Evolutionary conservation across 2,329 filamentous ascomycete genomes (phyloP).

Genomic region (Epichloe sp.): DNA sequence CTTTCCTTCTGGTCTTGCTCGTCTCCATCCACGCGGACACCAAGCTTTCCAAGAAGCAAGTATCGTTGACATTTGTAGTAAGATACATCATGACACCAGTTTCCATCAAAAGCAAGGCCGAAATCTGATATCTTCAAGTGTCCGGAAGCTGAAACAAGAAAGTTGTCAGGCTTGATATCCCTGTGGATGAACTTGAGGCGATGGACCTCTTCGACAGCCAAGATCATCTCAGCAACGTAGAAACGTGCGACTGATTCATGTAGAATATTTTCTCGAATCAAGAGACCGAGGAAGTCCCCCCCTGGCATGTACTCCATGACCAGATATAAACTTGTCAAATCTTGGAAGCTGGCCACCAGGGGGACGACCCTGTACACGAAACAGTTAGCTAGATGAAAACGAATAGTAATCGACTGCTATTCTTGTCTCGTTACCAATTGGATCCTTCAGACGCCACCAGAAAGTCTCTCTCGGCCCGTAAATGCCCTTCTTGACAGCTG

Average conservation of each 20-base stretch:
- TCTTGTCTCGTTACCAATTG: constrained; percentile 42
- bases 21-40: constrained; percentile 63
- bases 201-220: constrained; percentile 89
- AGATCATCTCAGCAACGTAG: constrained; percentile 91
- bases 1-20: constrained; percentile 49
- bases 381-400: not conserved
- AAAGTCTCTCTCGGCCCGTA: constrained; percentile 85
- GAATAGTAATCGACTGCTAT: not conserved
- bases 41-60: constrained; percentile 61
- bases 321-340: constrained; percentile 70
- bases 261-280: constrained; percentile 75
- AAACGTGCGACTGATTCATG: constrained; percentile 67
- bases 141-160: constrained; percentile 74
- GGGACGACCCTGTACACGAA: constrained; percentile 61
- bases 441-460: constrained; percentile 81
- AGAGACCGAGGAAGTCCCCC: constrained; percentile 77
- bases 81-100: constrained; percentile 81
- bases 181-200: constrained; percentile 82
- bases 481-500: constrained; percentile 81
- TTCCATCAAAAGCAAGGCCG: constrained; percentile 85
- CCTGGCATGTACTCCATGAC: constrained; percentile 99
- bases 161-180: constrained; percentile 96
- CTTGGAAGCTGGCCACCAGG: constrained; percentile 79
- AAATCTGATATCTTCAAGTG: constrained; percentile 96
- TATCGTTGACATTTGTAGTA: constrained; percentile 81